Evolutionary conservation across 441 rosid species (phyloP).

Genomic region (Gossypium schwendimanii): DNA sequence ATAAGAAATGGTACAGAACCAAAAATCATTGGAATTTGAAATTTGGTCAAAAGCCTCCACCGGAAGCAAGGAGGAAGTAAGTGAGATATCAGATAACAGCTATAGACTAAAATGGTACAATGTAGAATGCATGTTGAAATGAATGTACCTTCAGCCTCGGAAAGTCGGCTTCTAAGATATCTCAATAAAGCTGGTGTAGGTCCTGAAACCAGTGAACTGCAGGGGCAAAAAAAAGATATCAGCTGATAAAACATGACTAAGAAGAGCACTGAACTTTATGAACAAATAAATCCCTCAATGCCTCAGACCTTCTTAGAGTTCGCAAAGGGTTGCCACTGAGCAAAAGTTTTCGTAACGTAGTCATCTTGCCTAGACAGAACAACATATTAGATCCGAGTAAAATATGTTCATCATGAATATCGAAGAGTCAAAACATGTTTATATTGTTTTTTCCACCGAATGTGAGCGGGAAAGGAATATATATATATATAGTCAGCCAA

Average conservation of each 20-base stretch:
- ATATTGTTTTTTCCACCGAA: not conserved
- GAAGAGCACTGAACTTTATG: not conserved
- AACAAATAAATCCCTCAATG: conserved; percentile 10
- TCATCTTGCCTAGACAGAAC: conserved; percentile 65
- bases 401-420: not conserved
- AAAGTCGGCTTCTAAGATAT: conserved; percentile 76
- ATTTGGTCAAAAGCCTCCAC: not conserved
- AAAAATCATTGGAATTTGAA: conserved; percentile 2
- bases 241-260: conserved; percentile 18
- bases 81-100: not conserved
- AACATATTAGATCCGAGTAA: conserved; percentile 2
- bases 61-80: not conserved
- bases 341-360: conserved; percentile 65
- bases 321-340: conserved; percentile 83
- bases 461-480: not conserved
- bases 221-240: not conserved
- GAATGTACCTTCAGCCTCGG: conserved; percentile 62
- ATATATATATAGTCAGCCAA: not conserved
- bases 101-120: not conserved
- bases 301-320: conserved; percentile 71
- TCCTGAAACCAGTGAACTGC: conserved; percentile 85
- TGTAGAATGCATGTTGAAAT: conserved; percentile 2
- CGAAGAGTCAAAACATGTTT: not conserved
- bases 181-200: conserved; percentile 78
- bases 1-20: not conserved